Evolutionary conservation across 2,329 filamentous ascomycete species (phyloP).

Genomic region (Cryphonectria japonica): DNA sequence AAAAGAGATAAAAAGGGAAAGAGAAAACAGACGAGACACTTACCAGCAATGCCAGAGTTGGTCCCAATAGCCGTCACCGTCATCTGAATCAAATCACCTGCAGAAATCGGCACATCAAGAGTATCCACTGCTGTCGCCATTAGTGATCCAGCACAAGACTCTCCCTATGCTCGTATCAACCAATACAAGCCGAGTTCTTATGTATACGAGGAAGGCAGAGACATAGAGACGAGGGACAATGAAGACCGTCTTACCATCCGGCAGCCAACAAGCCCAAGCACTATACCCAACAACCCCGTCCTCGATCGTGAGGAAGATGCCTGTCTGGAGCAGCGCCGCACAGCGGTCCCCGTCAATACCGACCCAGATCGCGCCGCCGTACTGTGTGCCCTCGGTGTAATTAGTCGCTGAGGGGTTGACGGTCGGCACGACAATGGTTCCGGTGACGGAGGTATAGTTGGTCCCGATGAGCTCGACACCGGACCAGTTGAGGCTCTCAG

Average conservation of each 20-base stretch:
- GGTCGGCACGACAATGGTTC: slow-evolving; percentile 2
- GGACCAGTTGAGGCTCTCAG: slow-evolving; percentile 5
- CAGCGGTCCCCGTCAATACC: not conserved
- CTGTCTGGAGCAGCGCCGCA: not conserved
- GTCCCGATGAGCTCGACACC: slow-evolving; percentile 1
- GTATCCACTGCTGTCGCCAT: not conserved
- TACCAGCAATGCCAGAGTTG: not conserved
- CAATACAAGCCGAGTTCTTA: not conserved
- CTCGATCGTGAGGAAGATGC: not conserved
- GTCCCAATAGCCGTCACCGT: not conserved
- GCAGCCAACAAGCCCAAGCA: not conserved
- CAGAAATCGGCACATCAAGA: not conserved
- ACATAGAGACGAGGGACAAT: not conserved
- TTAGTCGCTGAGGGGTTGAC: not conserved
- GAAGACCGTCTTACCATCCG: not conserved
- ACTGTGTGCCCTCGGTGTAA: slow-evolving; percentile 2
- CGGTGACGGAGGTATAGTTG: not conserved
- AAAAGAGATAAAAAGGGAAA: not conserved
- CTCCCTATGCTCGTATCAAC: not conserved
- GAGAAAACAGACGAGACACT: not conserved
- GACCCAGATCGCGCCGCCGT: slow-evolving; percentile 7
- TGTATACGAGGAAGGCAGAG: not conserved
- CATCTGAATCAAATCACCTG: not conserved
- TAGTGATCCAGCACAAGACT: not conserved
- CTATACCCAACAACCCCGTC: not conserved